Conservation (phyloP, 257 asterid genomes). For the Solanum paucissectum region DNA sequence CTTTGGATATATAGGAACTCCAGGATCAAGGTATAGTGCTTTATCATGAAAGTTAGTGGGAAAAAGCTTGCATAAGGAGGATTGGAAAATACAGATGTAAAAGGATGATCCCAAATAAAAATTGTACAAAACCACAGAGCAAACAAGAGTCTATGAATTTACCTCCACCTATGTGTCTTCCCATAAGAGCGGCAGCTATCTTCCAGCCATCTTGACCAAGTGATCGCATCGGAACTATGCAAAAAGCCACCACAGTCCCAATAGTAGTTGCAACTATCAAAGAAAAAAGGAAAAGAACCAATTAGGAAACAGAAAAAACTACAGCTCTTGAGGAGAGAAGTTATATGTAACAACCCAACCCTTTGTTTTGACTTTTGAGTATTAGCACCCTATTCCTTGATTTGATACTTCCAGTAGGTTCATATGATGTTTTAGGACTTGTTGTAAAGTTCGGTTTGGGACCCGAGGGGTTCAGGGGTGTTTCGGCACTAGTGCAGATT, state of each 20-base stretch:
- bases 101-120: not conserved
- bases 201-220: conserved; percentile 88
- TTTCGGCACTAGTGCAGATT: not conserved
- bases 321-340: not conserved
- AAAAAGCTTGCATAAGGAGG: not conserved
- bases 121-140: not conserved
- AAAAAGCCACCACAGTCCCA: conserved; percentile 71
- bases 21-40: not conserved
- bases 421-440: not conserved
- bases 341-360: not conserved
- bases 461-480: not conserved
- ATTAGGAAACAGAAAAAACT: not conserved
- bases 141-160: not conserved
- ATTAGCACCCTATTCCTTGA: not conserved
- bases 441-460: not conserved
- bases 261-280: conserved; percentile 71
- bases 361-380: not conserved
- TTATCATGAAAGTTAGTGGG: not conserved
- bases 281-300: not conserved
- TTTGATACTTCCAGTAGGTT: not conserved
- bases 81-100: not conserved
- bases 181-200: conserved; percentile 96
- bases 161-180: conserved; percentile 99
- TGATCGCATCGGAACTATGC: conserved; percentile 76
- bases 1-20: not conserved